Evolutionary conservation across 148 eudicot species (phyloP), one percentile per base, ranked within the genome.

Genomic region (Chenopodium album): DNA sequence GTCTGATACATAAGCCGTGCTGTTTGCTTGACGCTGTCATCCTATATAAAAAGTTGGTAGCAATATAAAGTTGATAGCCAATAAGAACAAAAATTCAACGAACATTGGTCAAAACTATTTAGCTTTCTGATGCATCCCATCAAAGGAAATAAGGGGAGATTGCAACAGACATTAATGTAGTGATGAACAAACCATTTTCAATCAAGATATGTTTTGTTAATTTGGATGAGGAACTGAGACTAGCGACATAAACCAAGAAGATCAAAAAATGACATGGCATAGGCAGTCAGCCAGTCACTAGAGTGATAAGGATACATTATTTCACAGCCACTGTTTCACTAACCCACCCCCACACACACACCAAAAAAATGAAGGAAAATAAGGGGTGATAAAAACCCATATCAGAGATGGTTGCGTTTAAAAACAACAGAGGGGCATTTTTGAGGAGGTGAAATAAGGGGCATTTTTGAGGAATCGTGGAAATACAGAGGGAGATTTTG

Each of bases 1-100:
- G 95, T 94, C 76, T 94, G 99, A 87, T 95, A 95, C 90, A 94
- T 89, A 68, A 95, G 95, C 26, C 86, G 85, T 26, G 97, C 92
- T 62, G 97, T 91, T 67, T 90, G 89, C 85, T 91, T 91, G 48
- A 95, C 98, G 56, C 84, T 85, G 41, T 78, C 88, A 83, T 90
- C 97, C 99, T 92, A 91, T n/a, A 73, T 70, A 28, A 82, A n/a
- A 31, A 44, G 28, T 78, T 67, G 4, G 34, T 23, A 29, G 26
- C 37, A 29, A 29, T 10, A 73, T 80, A 59, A 54, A 73, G 54
- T 34, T 62, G 31, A 46, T 68, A 12, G 66, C 32, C 32, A 74
- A 19, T 11, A 8, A 26, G 16, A 32, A 59, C 37, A n/a, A 4
- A 2, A 20, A 8, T n/a, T 23, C 4, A 56, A 56, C 7, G 17